These are phyloP conservation scores for Naegleria fowleri DNA, from an alignment of 208 protist genomes.

Conservation along the genomic window DNA sequence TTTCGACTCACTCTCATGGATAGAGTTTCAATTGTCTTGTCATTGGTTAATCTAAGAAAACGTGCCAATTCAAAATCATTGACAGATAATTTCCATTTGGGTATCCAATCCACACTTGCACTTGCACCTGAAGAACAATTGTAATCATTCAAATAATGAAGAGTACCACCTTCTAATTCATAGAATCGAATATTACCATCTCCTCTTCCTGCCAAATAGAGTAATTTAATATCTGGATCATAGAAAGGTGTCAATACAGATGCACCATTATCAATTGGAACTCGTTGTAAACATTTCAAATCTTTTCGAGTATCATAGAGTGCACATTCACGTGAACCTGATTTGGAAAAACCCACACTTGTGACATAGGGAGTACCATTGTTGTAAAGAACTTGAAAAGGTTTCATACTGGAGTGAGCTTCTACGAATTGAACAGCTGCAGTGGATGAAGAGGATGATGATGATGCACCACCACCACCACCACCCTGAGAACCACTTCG, in stretches of 20 bases:
- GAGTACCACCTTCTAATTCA: constrained; percentile 70
- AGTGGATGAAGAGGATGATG: background rate
- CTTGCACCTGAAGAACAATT: constrained; percentile 50
- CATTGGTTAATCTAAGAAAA: constrained; percentile 71
- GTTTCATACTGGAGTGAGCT: background rate
- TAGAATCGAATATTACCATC: constrained; percentile 88
- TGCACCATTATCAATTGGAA: constrained; percentile 73
- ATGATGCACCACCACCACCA: background rate
- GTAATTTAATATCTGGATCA: constrained; percentile 81
- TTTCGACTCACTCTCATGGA: constrained; percentile 83
- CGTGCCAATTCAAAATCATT: constrained; percentile 71
- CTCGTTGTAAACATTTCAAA: constrained; percentile 39
- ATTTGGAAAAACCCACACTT: constrained; percentile 77
- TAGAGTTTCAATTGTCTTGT: constrained; percentile 64
- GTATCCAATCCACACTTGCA: constrained; percentile 75
- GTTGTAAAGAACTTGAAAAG: background rate
- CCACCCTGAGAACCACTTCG: no score
- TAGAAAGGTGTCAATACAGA: constrained; percentile 84
- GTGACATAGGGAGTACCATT: no score
- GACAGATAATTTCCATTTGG: constrained; percentile 72
- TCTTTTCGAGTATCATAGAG: constrained; percentile 78
- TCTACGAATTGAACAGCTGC: background rate
- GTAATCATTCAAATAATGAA: constrained; percentile 61
- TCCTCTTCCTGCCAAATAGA: constrained; percentile 90
- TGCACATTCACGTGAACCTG: constrained; percentile 70